phyloP scores from a whole-genome alignment of 805 yeast genomes.

The Tetrapisispora nanseiensis region DNA sequence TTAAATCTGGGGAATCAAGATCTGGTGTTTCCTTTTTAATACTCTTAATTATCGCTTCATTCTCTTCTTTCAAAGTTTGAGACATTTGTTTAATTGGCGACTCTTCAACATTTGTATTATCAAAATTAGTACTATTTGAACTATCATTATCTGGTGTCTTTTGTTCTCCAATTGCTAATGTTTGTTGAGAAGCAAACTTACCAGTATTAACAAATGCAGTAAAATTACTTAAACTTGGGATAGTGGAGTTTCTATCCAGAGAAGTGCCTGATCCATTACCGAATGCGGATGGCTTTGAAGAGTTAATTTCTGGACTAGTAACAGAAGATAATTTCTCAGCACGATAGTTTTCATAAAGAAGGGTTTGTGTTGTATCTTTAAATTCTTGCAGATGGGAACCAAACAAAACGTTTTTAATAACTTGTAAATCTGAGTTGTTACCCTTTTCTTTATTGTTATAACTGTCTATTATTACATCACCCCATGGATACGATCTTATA shows the following conservation, averaged over 20 bases:
- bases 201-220: slow-evolving; percentile 29
- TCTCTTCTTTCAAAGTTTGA: slow-evolving; percentile 29
- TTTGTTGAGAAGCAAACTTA: slow-evolving; percentile 25
- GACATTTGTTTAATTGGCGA: slow-evolving; percentile 34
- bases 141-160: slow-evolving; percentile 1
- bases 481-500: slow-evolving; percentile 73
- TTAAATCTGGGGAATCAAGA: slow-evolving; percentile 24
- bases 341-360: slow-evolving; percentile 69
- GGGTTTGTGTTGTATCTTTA: slow-evolving; percentile 70
- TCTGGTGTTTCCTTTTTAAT: slow-evolving; percentile 31
- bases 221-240: slow-evolving; percentile 30
- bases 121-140: neutral
- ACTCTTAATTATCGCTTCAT: slow-evolving; percentile 30
- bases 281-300: slow-evolving; percentile 2
- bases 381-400: slow-evolving; percentile 80
- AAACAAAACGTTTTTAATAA: slow-evolving; percentile 58
- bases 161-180: neutral
- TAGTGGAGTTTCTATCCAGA: slow-evolving; percentile 22
- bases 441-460: slow-evolving; percentile 32
- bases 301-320: slow-evolving; percentile 25
- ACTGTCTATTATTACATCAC: slow-evolving; percentile 36
- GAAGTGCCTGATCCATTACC: neutral
- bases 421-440: slow-evolving; percentile 40
- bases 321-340: slow-evolving; percentile 63
- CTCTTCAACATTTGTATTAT: slow-evolving; percentile 13